A percentile compares a stretch with the other conserved stretches of the same genome.
Evolutionary conservation across 768 basidiomycete species (phyloP).

Genomic region (Suillus placidus): DNA sequence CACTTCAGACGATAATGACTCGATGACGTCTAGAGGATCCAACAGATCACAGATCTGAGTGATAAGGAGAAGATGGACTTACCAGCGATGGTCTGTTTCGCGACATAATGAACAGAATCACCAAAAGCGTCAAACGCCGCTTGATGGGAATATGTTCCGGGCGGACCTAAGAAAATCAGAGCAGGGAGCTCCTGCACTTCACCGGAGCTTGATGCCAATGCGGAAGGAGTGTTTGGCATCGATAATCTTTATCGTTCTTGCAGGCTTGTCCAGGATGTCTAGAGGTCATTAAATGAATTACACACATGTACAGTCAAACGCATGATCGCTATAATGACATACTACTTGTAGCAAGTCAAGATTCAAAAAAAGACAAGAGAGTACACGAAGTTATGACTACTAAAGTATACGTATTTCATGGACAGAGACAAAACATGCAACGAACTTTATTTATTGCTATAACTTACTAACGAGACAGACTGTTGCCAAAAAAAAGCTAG

Average conservation of each 20-base stretch:
- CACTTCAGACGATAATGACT: slow-evolving; percentile 45
- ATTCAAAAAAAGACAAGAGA: neutral
- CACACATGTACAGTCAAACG: neutral
- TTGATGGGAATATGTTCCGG: slow-evolving; percentile 75
- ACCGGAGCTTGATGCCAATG: slow-evolving; percentile 9
- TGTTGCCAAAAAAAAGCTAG: neutral
- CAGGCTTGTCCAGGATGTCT: neutral
- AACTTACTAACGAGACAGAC: slow-evolving; percentile 5
- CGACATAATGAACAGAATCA: slow-evolving; percentile 44
- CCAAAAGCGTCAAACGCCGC: slow-evolving; percentile 52
- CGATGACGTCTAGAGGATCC: slow-evolving; percentile 55
- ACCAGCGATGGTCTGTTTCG: slow-evolving; percentile 45
- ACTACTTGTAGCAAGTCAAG: neutral
- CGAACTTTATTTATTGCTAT: slow-evolving; percentile 5
- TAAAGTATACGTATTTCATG: neutral
- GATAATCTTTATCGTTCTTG: neutral
- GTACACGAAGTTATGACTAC: neutral
- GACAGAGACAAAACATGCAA: neutral
- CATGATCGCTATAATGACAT: no score
- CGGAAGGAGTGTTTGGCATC: neutral
- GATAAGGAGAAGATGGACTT: slow-evolving; percentile 13
- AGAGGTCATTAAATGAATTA: neutral
- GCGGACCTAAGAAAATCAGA: slow-evolving; percentile 65
- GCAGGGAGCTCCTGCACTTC: slow-evolving; percentile 16
- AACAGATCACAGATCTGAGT: slow-evolving; percentile 2